Conservation (phyloP, 2,329 filamentous ascomycete genomes). For the Aureobasidium sp. region DNA sequence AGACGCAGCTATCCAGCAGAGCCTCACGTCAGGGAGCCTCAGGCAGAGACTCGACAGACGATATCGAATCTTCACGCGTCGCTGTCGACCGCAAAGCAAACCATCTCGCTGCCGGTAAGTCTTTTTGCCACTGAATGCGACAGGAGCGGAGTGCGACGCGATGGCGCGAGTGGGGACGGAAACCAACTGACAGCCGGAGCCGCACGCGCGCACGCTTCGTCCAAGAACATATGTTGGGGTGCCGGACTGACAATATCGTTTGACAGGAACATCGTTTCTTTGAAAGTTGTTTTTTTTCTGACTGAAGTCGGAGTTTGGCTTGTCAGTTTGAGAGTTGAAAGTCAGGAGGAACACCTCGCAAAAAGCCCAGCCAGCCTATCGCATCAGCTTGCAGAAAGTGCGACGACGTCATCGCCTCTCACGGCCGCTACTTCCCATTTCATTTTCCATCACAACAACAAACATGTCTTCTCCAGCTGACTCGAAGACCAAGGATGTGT, state of each 20-base stretch:
- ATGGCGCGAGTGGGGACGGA: conserved; percentile 1
- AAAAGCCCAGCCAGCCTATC: neutral
- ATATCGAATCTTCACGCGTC: neutral
- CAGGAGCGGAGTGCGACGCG: conserved; percentile 7
- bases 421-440: neutral
- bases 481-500: conserved; percentile 7
- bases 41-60: neutral
- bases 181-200: conserved; percentile 2
- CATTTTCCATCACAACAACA: neutral
- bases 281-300: neutral
- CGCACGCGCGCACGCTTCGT: neutral
- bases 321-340: conserved; percentile 7
- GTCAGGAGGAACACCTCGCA: neutral
- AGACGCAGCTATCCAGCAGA: neutral
- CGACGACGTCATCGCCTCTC: neutral
- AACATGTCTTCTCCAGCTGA: conserved; percentile 10
- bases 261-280: neutral
- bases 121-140: conserved; percentile 5
- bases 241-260: neutral
- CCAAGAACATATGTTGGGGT: neutral
- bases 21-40: neutral
- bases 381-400: neutral
- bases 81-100: neutral
- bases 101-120: neutral
- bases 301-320: neutral